phyloP scores from a whole-genome alignment of 78 protist species.

The Dictyostelium citrinum region DNA sequence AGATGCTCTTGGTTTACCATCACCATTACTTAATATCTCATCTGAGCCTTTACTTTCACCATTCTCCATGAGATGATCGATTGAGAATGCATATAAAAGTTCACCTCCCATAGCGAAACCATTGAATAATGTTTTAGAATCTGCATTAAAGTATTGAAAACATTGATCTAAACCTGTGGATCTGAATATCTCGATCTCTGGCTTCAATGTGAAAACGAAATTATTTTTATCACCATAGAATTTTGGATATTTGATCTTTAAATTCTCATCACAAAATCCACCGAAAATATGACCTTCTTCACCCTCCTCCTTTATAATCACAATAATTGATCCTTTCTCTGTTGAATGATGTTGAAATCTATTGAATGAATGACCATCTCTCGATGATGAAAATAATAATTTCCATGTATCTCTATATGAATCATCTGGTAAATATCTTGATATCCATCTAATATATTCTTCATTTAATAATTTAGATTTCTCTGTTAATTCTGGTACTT shows the following conservation, averaged over 20 bases:
- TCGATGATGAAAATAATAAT: conserved; percentile 28
- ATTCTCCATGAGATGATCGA: conserved; percentile 14
- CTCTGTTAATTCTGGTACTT: conserved; percentile 9
- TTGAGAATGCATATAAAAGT: conserved; percentile 28
- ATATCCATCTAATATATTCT: neutral
- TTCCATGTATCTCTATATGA: conserved; percentile 29
- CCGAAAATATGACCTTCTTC: conserved; percentile 58
- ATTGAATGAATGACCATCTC: conserved; percentile 55
- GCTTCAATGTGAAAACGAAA: conserved; percentile 24
- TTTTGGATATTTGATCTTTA: conserved; percentile 48
- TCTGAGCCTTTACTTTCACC: conserved; percentile 27
- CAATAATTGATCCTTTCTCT: conserved; percentile 46
- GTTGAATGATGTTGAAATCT: conserved; percentile 20
- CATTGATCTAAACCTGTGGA: conserved; percentile 24
- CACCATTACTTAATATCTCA: neutral
- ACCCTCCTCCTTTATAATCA: conserved; percentile 37
- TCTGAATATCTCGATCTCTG: conserved; percentile 1
- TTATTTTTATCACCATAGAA: conserved; percentile 45
- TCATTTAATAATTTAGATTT: conserved; percentile 15
- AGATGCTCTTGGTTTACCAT: neutral
- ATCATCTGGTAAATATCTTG: conserved; percentile 32
- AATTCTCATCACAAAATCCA: conserved; percentile 46
- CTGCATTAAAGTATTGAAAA: conserved; percentile 45
- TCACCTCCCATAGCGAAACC: conserved; percentile 68
- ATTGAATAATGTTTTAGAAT: conserved; percentile 36